Conservation (phyloP, 768 basidiomycete species). For the Lyophyllum shimeji region DNA sequence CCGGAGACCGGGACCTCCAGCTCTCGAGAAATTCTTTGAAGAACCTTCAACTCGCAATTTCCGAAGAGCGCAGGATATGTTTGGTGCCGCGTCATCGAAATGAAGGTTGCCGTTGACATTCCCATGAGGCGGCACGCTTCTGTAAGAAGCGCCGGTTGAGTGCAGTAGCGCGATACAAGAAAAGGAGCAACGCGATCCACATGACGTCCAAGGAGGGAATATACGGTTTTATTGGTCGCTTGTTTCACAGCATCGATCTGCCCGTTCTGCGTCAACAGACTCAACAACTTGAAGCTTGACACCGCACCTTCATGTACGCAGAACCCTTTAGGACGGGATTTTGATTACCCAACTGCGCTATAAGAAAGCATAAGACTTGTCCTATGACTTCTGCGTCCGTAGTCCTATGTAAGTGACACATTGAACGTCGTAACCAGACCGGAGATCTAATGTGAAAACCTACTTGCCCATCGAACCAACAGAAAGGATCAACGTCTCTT, state of each 20-base stretch:
- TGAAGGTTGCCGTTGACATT: conserved; percentile 55
- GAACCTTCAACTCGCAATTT: conserved; percentile 51
- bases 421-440: conserved; percentile 1
- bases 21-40: conserved; percentile 61
- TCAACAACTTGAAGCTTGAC: neutral
- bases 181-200: conserved; percentile 66
- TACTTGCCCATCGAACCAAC: conserved; percentile 58
- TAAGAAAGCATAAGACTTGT: conserved; percentile 58
- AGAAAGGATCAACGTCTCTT: conserved; percentile 65
- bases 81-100: conserved; percentile 58
- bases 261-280: neutral
- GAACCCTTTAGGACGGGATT: conserved; percentile 71
- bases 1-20: conserved; percentile 42
- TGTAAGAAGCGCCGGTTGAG: conserved; percentile 55
- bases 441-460: conserved; percentile 10
- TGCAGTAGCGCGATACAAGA: conserved; percentile 56
- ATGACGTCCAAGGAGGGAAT: conserved; percentile 69
- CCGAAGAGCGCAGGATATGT: conserved; percentile 74
- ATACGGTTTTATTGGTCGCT: conserved; percentile 58
- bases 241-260: conserved; percentile 63
- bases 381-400: conserved; percentile 53
- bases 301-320: conserved; percentile 66
- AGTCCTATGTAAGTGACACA: conserved; percentile 31
- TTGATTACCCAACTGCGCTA: conserved; percentile 63
- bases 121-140: conserved; percentile 74